Conservation (phyloP, 371 early-diverging fungal species). For the Phascolomyces articulosus region DNA sequence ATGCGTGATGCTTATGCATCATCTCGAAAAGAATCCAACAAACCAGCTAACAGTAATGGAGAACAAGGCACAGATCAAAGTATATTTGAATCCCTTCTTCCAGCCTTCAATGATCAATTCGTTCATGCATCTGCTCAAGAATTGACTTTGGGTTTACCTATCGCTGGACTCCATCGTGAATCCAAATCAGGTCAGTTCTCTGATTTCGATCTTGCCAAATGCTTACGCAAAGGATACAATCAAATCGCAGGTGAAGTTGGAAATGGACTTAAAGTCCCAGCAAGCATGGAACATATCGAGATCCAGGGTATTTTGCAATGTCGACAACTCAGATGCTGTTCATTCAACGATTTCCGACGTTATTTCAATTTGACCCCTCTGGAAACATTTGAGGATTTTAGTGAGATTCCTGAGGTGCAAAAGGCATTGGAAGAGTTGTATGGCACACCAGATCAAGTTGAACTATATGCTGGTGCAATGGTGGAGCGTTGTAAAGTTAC, state of each 20-base stretch:
- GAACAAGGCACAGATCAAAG: conserved; percentile 19
- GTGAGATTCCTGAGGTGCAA: conserved; percentile 39
- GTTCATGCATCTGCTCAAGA: conserved; percentile 40
- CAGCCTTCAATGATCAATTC: conserved; percentile 36
- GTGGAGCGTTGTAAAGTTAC: conserved; percentile 45
- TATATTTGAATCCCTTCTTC: conserved; percentile 26
- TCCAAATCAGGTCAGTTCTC: conserved; percentile 31
- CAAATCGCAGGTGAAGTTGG: conserved; percentile 43
- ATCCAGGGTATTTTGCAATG: conserved; percentile 49
- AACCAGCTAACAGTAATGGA: neutral
- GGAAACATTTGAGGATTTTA: conserved; percentile 42
- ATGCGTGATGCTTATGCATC: neutral
- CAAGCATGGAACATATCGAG: conserved; percentile 47
- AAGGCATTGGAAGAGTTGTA: conserved; percentile 48
- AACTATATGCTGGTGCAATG: conserved; percentile 54
- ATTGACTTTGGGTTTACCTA: conserved; percentile 35
- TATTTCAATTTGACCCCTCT: conserved; percentile 43
- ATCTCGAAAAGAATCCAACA: neutral
- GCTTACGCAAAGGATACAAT: conserved; percentile 26
- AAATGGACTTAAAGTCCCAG: conserved; percentile 47
- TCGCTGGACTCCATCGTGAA: conserved; percentile 45
- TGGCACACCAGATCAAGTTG: conserved; percentile 45
- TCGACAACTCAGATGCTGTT: conserved; percentile 36
- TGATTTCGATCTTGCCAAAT: conserved; percentile 33
- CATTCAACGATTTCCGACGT: conserved; percentile 53